Conservation (phyloP, 1,284 basidiomycete genomes). For the Trichosporon asahii region DNA sequence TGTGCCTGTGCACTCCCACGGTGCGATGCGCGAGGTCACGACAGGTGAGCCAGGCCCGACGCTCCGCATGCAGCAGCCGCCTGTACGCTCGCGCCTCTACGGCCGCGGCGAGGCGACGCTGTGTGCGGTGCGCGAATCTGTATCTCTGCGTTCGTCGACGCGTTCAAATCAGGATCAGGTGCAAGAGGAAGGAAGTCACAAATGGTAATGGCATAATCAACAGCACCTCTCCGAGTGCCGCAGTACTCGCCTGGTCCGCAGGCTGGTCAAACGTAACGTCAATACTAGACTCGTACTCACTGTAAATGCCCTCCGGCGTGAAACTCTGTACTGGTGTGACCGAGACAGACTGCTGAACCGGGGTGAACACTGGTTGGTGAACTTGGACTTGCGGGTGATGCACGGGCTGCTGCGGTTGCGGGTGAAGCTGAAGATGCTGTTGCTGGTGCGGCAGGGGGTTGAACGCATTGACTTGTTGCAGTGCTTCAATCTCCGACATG, state of each 20-base stretch:
- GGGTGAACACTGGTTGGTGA: background rate
- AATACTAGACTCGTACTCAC: background rate
- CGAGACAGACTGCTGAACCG: constrained; percentile 1
- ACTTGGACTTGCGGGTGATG: background rate
- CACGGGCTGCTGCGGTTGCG: background rate
- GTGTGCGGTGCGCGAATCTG: background rate
- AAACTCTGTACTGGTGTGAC: background rate
- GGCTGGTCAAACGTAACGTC: background rate
- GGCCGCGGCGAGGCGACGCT: background rate
- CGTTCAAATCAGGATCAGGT: constrained; percentile 3
- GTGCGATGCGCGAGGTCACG: background rate
- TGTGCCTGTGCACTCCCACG: background rate
- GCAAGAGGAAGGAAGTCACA: constrained; percentile 6
- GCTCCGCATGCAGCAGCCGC: background rate
- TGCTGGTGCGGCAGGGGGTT: constrained; percentile 1
- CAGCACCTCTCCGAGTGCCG: constrained; percentile 8
- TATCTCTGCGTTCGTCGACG: constrained; percentile 9
- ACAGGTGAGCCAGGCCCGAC: background rate
- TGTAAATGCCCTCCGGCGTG: background rate
- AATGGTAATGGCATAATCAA: constrained; percentile 10
- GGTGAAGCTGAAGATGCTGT: background rate
- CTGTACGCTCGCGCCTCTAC: background rate
- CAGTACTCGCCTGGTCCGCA: constrained; percentile 6
- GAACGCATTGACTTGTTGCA: constrained; percentile 12
- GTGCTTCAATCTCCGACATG: constrained; percentile 26